A percentile compares a stretch with the other conserved stretches of the same genome.
These are phyloP conservation scores for Phenoliferia sp. DNA, from an alignment of 1,284 basidiomycete species.

Conservation along the genomic window DNA sequence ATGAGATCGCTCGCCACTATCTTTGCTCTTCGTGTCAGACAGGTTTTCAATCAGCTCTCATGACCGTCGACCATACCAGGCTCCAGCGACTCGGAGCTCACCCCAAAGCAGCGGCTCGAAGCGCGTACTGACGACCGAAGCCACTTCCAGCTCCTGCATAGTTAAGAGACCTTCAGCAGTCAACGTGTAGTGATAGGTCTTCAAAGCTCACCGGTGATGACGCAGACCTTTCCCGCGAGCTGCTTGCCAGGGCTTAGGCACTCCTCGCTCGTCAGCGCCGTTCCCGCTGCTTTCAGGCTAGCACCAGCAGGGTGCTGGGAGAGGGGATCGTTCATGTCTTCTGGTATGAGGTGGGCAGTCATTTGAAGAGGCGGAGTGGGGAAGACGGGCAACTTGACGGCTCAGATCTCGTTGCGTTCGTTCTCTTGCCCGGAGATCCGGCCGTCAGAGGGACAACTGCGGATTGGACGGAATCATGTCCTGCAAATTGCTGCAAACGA, in stretches of 20 bases:
- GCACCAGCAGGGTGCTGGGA: not conserved
- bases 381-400: no score
- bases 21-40: conserved; percentile 44
- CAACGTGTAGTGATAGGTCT: not conserved
- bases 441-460: no score
- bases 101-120: conserved; percentile 51
- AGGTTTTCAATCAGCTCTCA: not conserved
- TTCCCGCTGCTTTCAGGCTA: not conserved
- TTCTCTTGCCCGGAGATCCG: no score
- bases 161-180: not conserved
- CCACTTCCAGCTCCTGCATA: conserved; percentile 53
- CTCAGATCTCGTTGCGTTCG: no score
- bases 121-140: conserved; percentile 53
- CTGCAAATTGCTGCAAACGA: no score
- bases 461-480: no score
- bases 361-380: no score
- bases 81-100: conserved; percentile 33
- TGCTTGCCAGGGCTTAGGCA: not conserved
- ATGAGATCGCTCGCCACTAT: conserved; percentile 56
- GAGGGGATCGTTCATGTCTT: not conserved
- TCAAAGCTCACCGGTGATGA: conserved; percentile 52
- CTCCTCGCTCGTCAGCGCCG: not conserved
- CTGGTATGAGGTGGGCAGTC: no score
- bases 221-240: conserved; percentile 52
- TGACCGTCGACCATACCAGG: not conserved